These are phyloP conservation scores for Pistacia atlantica DNA, from an alignment of 345 rosid genomes.

Conservation along the genomic window DNA sequence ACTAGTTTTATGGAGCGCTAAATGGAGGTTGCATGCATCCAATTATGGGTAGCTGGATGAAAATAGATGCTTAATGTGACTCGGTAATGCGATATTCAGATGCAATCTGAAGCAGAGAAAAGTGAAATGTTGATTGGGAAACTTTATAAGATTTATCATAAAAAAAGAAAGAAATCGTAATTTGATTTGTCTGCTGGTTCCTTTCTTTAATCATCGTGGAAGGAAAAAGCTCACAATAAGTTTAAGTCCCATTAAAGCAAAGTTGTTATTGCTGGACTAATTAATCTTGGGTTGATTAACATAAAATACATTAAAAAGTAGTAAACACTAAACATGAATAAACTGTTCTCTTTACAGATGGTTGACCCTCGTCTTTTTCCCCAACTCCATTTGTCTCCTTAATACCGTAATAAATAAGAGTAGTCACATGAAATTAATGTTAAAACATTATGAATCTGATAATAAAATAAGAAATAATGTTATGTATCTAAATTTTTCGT, in stretches of 20 bases:
- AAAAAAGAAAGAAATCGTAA: background rate
- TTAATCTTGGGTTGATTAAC: too few species aligned
- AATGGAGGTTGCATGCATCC: too few species aligned
- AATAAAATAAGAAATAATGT: too few species aligned
- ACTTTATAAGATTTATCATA: background rate
- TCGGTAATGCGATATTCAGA: background rate
- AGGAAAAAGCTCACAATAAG: background rate
- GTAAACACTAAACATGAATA: background rate
- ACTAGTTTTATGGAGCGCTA: too few species aligned
- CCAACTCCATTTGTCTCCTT: background rate
- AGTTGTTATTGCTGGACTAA: background rate
- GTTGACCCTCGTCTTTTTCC: background rate
- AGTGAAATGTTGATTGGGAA: background rate
- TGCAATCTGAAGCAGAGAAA: background rate
- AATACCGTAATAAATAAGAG: too few species aligned
- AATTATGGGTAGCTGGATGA: too few species aligned
- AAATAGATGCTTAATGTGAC: background rate
- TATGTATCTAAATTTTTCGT: too few species aligned
- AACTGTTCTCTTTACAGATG: conserved; percentile 5
- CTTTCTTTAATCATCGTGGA: conserved; percentile 4
- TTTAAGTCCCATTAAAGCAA: conserved; percentile 17
- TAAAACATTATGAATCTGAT: too few species aligned
- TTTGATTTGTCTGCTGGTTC: background rate
- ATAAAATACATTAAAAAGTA: background rate
- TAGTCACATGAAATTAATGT: too few species aligned